phyloP scores from a whole-genome alignment of 495 filamentous ascomycete species.

The Aspergillus cristatus region DNA sequence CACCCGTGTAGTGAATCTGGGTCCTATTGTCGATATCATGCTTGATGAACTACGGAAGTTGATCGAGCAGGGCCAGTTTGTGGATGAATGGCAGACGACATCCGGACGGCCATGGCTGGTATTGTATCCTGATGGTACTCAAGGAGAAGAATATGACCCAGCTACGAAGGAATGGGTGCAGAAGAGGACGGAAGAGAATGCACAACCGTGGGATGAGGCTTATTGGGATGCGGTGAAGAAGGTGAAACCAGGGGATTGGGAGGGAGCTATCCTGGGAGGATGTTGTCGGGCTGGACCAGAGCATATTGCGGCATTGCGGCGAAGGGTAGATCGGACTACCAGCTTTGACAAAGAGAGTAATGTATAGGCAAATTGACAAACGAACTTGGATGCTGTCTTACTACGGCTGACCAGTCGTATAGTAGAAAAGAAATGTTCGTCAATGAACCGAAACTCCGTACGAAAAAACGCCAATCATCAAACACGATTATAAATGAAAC shows the following conservation, averaged over 20 bases:
- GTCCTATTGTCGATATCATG: conserved; percentile 35
- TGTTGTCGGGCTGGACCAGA: conserved; percentile 12
- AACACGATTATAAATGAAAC: too few species aligned
- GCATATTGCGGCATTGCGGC: conserved; percentile 9
- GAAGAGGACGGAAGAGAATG: conserved; percentile 6
- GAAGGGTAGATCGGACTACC: conserved; percentile 4
- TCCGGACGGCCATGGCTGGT: conserved; percentile 40
- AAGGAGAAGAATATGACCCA: conserved; percentile 57
- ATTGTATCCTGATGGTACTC: conserved; percentile 60
- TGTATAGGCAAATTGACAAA: background rate
- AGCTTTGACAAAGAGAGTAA: too few species aligned
- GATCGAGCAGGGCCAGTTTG: conserved; percentile 14
- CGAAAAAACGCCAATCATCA: too few species aligned
- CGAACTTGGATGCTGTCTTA: too few species aligned
- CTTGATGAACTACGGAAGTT: conserved; percentile 29
- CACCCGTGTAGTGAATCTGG: conserved; percentile 47
- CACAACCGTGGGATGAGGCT: conserved; percentile 14
- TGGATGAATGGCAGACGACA: conserved; percentile 16
- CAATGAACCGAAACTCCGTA: too few species aligned
- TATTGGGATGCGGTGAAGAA: conserved; percentile 9
- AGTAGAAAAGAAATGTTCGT: too few species aligned
- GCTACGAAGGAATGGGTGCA: conserved; percentile 47
- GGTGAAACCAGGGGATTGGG: conserved; percentile 6
- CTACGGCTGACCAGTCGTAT: too few species aligned
- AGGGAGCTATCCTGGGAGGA: conserved; percentile 11